phyloP scores from a whole-genome alignment of 495 filamentous ascomycete genomes.

The Penicillium subrubescens region DNA sequence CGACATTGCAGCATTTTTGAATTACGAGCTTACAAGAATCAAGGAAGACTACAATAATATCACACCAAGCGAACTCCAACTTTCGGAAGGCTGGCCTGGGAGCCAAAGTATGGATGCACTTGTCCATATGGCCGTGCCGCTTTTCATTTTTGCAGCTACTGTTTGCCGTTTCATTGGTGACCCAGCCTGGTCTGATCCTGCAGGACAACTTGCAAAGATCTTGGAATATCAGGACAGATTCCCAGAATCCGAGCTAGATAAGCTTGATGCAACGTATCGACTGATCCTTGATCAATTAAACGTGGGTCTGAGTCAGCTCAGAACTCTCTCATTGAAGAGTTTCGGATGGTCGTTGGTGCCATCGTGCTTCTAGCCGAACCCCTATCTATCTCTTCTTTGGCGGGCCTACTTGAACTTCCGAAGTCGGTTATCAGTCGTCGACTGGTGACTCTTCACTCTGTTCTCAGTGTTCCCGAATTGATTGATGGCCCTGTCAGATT shows the following conservation, averaged over 20 bases:
- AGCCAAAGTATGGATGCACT: constrained; percentile 14
- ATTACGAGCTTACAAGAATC: constrained; percentile 24
- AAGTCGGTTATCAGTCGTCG: not conserved
- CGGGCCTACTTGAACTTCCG: constrained; percentile 9
- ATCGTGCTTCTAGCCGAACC: constrained; percentile 31
- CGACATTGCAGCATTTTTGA: constrained; percentile 31
- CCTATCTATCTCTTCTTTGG: constrained; percentile 22
- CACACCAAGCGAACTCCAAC: constrained; percentile 8
- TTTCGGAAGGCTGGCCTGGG: constrained; percentile 41
- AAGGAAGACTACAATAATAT: not conserved
- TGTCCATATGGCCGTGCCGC: constrained; percentile 24
- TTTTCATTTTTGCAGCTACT: constrained; percentile 38
- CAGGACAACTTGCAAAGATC: constrained; percentile 15
- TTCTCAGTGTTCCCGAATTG: constrained; percentile 32
- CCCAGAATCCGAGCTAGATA: not conserved
- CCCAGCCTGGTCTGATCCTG: constrained; percentile 13
- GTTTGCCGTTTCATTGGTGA: constrained; percentile 31
- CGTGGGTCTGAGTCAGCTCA: constrained; percentile 1
- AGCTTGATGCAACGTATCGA: constrained; percentile 28
- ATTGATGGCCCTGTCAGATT: constrained; percentile 10
- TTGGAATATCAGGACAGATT: constrained; percentile 5
- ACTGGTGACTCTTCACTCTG: constrained; percentile 27
- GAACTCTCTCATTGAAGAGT: constrained; percentile 19
- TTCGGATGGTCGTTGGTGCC: constrained; percentile 25
- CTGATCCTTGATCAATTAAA: constrained; percentile 27